Conservation (phyloP, 371 early-diverging fungal species). For the Saksenaea vasiformis region DNA sequence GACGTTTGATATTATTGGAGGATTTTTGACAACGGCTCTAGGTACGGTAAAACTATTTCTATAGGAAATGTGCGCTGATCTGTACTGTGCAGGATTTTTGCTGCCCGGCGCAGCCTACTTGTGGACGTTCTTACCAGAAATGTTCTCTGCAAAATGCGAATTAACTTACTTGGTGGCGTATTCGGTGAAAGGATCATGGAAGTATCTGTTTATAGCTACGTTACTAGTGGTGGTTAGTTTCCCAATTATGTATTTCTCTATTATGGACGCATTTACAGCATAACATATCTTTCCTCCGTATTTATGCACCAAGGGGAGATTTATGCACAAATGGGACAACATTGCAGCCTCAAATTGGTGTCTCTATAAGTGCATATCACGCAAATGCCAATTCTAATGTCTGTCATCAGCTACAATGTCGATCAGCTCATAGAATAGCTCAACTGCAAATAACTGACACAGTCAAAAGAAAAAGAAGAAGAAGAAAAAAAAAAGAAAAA, state of each 20-base stretch:
- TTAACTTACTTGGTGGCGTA: not conserved
- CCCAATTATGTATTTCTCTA: constrained; percentile 37
- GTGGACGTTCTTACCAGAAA: constrained; percentile 30
- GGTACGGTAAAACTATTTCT: constrained; percentile 19
- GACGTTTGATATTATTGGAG: constrained; percentile 55
- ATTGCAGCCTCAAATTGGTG: not conserved
- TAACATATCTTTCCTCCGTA: constrained; percentile 3
- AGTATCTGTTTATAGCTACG: constrained; percentile 15
- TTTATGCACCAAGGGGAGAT: not conserved
- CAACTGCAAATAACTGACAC: too few species aligned
- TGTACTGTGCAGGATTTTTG: constrained; percentile 26
- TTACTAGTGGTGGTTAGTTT: constrained; percentile 22
- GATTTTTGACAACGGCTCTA: constrained; percentile 53
- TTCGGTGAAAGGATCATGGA: constrained; percentile 19
- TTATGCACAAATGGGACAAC: not conserved
- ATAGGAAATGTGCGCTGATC: not conserved
- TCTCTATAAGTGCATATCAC: not conserved
- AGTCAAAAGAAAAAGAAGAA: not conserved
- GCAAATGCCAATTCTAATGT: not conserved
- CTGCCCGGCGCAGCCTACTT: constrained; percentile 46
- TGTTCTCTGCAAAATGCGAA: not conserved
- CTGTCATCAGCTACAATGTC: not conserved
- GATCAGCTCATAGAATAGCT: not conserved
- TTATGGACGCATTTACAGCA: constrained; percentile 19
- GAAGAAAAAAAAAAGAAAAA: not conserved